Conservation (phyloP, 1,284 basidiomycete species). For the Cerrena zonata region DNA sequence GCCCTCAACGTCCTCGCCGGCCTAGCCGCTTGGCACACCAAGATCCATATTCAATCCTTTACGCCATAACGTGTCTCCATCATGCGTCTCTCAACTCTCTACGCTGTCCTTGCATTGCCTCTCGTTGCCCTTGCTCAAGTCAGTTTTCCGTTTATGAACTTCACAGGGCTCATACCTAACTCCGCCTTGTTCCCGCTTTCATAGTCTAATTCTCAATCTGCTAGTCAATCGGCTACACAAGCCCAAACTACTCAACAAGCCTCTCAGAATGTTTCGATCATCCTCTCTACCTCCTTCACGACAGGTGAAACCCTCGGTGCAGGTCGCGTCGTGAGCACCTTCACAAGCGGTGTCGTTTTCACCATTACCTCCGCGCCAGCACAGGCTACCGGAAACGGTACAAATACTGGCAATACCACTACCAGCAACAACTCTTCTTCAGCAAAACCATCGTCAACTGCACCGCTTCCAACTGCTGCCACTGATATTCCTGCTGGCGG, state of each 20-base stretch:
- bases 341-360: slow-evolving; percentile 35
- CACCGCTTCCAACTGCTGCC: slow-evolving; percentile 52
- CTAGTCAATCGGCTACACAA: slow-evolving; percentile 2
- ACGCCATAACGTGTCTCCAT: slow-evolving; percentile 5
- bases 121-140: slow-evolving; percentile 33
- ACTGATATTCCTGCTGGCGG: slow-evolving; percentile 49
- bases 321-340: slow-evolving; percentile 28
- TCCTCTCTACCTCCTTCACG: slow-evolving; percentile 21
- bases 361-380: slow-evolving; percentile 33
- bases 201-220: background rate
- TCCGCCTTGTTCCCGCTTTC: slow-evolving; percentile 18
- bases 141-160: slow-evolving; percentile 1
- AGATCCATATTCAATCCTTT: slow-evolving; percentile 10
- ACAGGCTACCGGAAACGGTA: slow-evolving; percentile 11
- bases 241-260: slow-evolving; percentile 6
- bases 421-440: slow-evolving; percentile 26
- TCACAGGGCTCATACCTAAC: slow-evolving; percentile 11
- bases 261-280: slow-evolving; percentile 13
- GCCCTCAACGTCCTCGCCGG: background rate
- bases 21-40: background rate
- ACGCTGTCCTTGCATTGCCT: slow-evolving; percentile 27
- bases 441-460: slow-evolving; percentile 25
- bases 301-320: slow-evolving; percentile 16
- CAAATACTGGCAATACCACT: slow-evolving; percentile 22
- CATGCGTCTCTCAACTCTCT: slow-evolving; percentile 24